Evolutionary conservation across 73 alveolate species (phyloP).

Genomic region (Uronychia setigera): DNA sequence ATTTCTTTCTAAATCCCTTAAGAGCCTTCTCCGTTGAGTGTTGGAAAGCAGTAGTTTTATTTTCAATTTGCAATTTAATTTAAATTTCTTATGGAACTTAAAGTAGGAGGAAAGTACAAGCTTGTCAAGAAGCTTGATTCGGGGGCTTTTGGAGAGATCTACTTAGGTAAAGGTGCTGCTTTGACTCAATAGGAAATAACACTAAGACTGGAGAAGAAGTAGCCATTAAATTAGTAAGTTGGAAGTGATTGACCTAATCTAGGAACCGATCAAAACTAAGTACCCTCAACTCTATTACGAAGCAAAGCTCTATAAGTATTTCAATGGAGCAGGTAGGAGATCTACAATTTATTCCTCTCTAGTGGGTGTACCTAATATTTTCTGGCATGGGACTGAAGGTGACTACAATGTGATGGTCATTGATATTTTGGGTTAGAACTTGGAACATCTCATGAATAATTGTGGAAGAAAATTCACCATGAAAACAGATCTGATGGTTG

Average conservation of each 20-base stretch:
- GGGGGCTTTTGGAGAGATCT: constrained; percentile 90
- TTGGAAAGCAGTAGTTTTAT: background rate
- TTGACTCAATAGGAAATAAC: background rate
- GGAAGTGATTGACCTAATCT: constrained; percentile 1
- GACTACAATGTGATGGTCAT: constrained; percentile 97
- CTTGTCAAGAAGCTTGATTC: constrained; percentile 70
- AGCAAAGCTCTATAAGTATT: constrained; percentile 45
- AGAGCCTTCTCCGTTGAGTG: background rate
- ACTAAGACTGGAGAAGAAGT: constrained; percentile 61
- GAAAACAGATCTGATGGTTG: constrained; percentile 86
- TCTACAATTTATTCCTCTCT: background rate
- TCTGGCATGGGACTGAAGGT: constrained; percentile 95
- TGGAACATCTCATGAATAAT: constrained; percentile 91
- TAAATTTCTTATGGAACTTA: constrained; percentile 41
- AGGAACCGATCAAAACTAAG: constrained; percentile 45
- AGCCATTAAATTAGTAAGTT: constrained; percentile 80
- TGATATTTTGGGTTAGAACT: constrained; percentile 96
- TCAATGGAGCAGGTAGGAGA: constrained; percentile 55
- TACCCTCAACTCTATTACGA: constrained; percentile 47
- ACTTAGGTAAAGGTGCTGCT: constrained; percentile 41
- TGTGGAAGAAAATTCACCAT: constrained; percentile 88
- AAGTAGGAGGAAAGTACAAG: constrained; percentile 75
- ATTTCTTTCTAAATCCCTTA: background rate
- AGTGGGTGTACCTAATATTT: constrained; percentile 92
- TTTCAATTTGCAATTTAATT: background rate